phyloP scores from a whole-genome alignment of 164 flowering plant species.

The Macadamia tetraphylla region DNA sequence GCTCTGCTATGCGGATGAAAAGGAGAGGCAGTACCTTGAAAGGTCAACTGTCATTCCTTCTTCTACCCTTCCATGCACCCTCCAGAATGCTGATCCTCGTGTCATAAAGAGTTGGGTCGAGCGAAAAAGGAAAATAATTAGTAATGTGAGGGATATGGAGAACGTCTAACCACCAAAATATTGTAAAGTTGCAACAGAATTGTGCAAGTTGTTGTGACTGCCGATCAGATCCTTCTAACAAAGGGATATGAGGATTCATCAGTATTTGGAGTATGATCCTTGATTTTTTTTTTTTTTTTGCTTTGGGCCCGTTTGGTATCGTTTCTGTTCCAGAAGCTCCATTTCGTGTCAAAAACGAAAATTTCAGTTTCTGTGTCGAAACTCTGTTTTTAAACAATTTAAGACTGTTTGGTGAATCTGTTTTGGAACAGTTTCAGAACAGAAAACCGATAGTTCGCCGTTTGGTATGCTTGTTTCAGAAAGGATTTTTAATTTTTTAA shows the following conservation, averaged over 20 bases:
- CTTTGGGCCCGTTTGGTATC: no score
- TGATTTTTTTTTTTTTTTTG: not conserved
- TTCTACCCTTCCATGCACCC: constrained; percentile 47
- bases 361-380: no score
- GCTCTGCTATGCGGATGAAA: constrained; percentile 62
- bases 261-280: not conserved
- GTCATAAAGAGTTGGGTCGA: constrained; percentile 22
- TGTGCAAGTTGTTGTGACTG: not conserved
- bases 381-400: no score
- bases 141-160: constrained; percentile 22
- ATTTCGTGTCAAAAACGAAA: no score
- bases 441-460: no score
- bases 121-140: constrained; percentile 26
- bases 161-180: not conserved
- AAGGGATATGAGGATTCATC: not conserved
- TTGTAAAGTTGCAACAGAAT: not conserved
- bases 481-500: no score
- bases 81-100: constrained; percentile 25
- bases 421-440: no score
- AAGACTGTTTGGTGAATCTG: no score
- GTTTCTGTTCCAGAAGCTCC: no score
- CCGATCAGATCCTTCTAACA: not conserved
- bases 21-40: constrained; percentile 44
- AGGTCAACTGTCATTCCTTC: constrained; percentile 38
- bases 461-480: no score